Evolutionary conservation across 108 stramenopile species (phyloP).

Genomic region (Cylindrotheca fusiformis): DNA sequence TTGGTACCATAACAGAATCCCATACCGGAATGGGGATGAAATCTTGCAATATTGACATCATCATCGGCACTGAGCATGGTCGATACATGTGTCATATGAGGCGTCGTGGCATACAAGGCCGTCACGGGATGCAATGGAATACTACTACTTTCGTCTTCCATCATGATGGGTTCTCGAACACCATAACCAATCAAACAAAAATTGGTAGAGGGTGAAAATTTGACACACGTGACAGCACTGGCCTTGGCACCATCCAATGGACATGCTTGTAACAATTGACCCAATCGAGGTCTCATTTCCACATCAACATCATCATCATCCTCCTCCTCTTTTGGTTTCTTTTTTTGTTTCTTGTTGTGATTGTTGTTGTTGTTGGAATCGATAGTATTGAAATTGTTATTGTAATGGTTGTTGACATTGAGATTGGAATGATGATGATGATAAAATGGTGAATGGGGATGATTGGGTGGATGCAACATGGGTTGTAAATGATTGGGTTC

Average conservation of each 20-base stretch:
- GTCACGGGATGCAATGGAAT: constrained; percentile 73
- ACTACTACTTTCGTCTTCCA: constrained; percentile 33
- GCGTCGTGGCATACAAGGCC: constrained; percentile 67
- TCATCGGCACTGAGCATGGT: constrained; percentile 82
- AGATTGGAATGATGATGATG: too few relatives aligned
- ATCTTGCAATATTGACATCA: constrained; percentile 96
- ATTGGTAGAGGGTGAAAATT: constrained; percentile 88
- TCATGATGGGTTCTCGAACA: constrained; percentile 67
- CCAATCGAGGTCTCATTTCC: constrained; percentile 59
- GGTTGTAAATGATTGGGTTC: background rate
- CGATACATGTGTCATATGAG: constrained; percentile 71
- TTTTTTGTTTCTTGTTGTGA: background rate
- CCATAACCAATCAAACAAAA: constrained; percentile 93
- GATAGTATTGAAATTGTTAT: background rate
- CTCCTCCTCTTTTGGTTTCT: background rate
- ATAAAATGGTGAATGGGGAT: background rate
- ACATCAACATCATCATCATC: constrained; percentile 32
- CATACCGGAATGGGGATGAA: constrained; percentile 92
- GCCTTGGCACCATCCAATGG: constrained; percentile 78
- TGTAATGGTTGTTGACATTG: background rate
- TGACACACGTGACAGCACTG: constrained; percentile 90
- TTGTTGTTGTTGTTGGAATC: background rate
- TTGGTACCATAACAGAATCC: constrained; percentile 98
- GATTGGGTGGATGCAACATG: background rate
- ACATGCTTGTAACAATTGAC: constrained; percentile 73